Evolutionary conservation across 2,329 filamentous ascomycete species (phyloP).

Genomic region (Colletotrichum sp.): DNA sequence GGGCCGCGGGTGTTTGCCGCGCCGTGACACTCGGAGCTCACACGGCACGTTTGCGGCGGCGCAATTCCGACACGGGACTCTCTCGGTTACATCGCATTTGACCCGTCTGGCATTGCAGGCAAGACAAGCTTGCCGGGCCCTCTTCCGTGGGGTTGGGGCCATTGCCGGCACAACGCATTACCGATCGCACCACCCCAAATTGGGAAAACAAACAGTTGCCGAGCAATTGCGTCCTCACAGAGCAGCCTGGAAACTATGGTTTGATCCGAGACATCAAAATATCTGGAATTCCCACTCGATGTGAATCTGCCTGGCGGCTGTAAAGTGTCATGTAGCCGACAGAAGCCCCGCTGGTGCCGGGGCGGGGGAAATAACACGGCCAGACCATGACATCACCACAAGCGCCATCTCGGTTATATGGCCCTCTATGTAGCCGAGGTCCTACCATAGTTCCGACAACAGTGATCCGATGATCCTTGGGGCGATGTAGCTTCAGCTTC

Average conservation of each 20-base stretch:
- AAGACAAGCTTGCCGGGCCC: constrained; percentile 39
- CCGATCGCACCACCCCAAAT: background rate
- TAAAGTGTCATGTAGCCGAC: background rate
- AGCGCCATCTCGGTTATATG: background rate
- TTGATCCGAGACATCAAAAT: background rate
- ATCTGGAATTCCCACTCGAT: background rate
- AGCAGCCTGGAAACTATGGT: background rate
- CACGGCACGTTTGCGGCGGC: constrained; percentile 27
- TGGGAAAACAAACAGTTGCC: background rate
- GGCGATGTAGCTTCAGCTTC: background rate
- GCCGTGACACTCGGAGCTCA: constrained; percentile 36
- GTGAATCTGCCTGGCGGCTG: background rate
- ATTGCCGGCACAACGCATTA: background rate
- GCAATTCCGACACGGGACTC: constrained; percentile 37
- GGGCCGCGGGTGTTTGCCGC: constrained; percentile 31
- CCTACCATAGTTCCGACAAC: background rate
- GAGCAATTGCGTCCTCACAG: background rate
- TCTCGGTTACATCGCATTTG: constrained; percentile 38
- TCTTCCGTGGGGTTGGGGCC: constrained; percentile 23
- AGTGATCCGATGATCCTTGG: background rate
- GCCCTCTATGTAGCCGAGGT: background rate
- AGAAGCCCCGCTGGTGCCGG: background rate
- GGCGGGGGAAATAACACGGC: background rate
- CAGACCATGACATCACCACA: background rate
- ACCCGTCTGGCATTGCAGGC: constrained; percentile 38